Percentiles rank a stretch among this genome's conserved stretches.
Conservation (phyloP, 768 basidiomycete species). For the Russula abietina region DNA sequence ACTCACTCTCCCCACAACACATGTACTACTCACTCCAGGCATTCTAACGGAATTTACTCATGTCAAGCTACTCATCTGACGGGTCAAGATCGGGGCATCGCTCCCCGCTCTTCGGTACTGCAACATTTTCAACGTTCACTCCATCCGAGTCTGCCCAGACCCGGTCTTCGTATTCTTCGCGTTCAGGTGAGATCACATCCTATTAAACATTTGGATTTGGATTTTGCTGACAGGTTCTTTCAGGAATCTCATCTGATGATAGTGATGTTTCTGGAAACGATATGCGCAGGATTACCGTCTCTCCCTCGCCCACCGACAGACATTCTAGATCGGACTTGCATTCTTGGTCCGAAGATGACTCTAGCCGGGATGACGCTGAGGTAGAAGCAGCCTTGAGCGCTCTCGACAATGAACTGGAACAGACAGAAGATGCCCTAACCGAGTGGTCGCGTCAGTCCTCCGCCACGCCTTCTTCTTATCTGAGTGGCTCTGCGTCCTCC, state of each 20-base stretch:
- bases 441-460: slow-evolving; percentile 51
- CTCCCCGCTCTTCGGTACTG: slow-evolving; percentile 59
- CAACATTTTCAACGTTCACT: slow-evolving; percentile 49
- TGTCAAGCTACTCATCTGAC: slow-evolving; percentile 37
- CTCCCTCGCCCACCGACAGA: slow-evolving; percentile 23
- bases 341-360: slow-evolving; percentile 50
- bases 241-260: slow-evolving; percentile 22
- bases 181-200: slow-evolving; percentile 41
- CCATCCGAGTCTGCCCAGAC: slow-evolving; percentile 50
- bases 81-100: slow-evolving; percentile 36
- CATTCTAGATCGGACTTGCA: slow-evolving; percentile 20
- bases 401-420: slow-evolving; percentile 61
- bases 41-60: slow-evolving; percentile 22
- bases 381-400: slow-evolving; percentile 63
- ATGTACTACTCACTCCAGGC: slow-evolving; percentile 29
- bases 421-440: slow-evolving; percentile 58
- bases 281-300: slow-evolving; percentile 27
- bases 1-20: slow-evolving; percentile 26
- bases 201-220: background rate
- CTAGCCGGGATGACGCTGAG: slow-evolving; percentile 42
- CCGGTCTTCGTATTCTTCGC: slow-evolving; percentile 50
- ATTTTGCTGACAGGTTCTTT: slow-evolving; percentile 2
- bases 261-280: slow-evolving; percentile 22
- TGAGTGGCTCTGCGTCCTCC: slow-evolving; percentile 28
- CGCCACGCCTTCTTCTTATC: slow-evolving; percentile 34